Base-by-base conservation (phyloP, 1,284 basidiomycete genomes). In the Sporisorium iseilematis-ciliati region DNA sequence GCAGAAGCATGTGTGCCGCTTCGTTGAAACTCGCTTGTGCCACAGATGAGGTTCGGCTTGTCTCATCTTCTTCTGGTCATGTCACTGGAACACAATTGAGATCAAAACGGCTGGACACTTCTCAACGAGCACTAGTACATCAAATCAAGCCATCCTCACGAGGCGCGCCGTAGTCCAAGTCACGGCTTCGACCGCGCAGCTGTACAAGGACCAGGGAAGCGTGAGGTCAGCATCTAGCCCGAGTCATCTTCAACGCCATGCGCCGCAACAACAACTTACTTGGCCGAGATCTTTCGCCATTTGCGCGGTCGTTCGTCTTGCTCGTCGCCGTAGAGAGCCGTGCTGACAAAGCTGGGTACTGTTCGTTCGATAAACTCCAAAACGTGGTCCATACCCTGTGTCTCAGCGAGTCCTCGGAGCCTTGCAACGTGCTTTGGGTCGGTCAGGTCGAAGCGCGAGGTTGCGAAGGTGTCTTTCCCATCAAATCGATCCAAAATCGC, bases 291-390 rank as follows among this genome's bases (percentile, higher is more conserved):
- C 45, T 50, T 58, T 8, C 48, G 35, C 57, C 46, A 58, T 20
- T 58, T 58, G 35, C 57, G 46, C 35, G 57, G 57, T 31, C 38
- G 57, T 14, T 33, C 48, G 23, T 20, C 57, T 14, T 42, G 26
- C 10, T 29, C 38, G n/a, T 33, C 38, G 3, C 48, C 48, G 18
- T 49, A 49, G 8, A 10, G 6, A 0, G 26, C 29, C 11, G 18
- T 4, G 21, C 14, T 26, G 14, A 31, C 14, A 10, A 46, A 3
- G 3, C 16, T 11, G 31, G 41, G 41, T 18, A 11, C 29, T 35
- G 14, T 6, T 14, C n/a, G 10, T 6, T 56, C 43, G 31, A 56
- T 35, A 1, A 10, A 0, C 3, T 21, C 11, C 12, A 45, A 2
- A 10, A 56, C 26, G 14, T 20, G 4, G 14, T 14, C 2, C 54